These are phyloP conservation scores for Hymenoscyphus linearis DNA, from an alignment of 2,329 filamentous ascomycete species.

Conservation along the genomic window DNA sequence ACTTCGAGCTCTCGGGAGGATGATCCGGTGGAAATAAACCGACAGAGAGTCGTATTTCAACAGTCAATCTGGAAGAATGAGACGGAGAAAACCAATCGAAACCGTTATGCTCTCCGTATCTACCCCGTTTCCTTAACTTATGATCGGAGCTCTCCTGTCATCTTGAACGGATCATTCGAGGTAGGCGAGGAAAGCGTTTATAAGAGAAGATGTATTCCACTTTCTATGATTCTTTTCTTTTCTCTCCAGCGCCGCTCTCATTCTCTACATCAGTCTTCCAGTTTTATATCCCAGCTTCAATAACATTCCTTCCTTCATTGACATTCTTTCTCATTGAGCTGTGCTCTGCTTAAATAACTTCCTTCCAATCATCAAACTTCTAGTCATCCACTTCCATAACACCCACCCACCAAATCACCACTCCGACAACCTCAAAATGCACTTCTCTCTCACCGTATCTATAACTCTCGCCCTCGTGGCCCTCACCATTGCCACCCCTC, in stretches of 20 bases:
- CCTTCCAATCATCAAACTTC: too few relatives aligned
- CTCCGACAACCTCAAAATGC: constrained; percentile 26
- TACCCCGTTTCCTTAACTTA: background rate
- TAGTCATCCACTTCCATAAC: constrained; percentile 22
- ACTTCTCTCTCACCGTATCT: constrained; percentile 32
- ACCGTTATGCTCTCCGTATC: constrained; percentile 11
- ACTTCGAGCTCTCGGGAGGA: background rate
- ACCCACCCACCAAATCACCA: constrained; percentile 6
- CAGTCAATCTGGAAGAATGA: constrained; percentile 12
- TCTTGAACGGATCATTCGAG: background rate
- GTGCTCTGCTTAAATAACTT: constrained; percentile 23
- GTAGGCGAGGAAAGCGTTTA: constrained; percentile 2
- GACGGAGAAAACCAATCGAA: constrained; percentile 21
- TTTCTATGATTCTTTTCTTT: constrained; percentile 7
- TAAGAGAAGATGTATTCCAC: constrained; percentile 11
- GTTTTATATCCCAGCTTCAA: background rate
- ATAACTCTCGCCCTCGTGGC: constrained; percentile 23
- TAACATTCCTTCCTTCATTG: constrained; percentile 6
- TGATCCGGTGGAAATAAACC: background rate
- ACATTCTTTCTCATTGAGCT: constrained; percentile 22
- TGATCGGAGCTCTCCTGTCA: background rate
- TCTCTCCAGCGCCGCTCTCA: constrained; percentile 22
- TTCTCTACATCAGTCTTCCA: constrained; percentile 15
- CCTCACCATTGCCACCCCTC: constrained; percentile 30
- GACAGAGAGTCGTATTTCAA: background rate